Base-by-base conservation (phyloP, 306 rosid species). In the Cyamopsis tetragonoloba region DNA sequence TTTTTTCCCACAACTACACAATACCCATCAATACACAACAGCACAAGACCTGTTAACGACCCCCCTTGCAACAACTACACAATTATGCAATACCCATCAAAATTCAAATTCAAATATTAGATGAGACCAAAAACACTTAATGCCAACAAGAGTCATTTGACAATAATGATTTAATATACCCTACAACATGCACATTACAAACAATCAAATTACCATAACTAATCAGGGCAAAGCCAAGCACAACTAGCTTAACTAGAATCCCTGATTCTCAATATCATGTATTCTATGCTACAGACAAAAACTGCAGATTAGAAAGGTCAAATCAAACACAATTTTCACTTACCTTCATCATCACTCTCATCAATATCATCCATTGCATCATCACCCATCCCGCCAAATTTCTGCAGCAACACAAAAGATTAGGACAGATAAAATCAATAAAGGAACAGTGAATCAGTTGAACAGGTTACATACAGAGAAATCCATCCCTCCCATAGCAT, bases 401-500 rank as follows among this genome's bases (percentile, higher is more conserved):
- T 90, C 99, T 93, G 86, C 82, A 85, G 28, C 12, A 71, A n/a
- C 30, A 44, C 6, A 6, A 47, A 12, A 3, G 38, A 55, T 34
- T 42, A 62, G 19, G 11, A 46, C 49, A 51, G 39, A 26, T 46
- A 55, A 62, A 18, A 66, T 14, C 5, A 26, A 8, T 15, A 56
- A 24, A 13, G 37, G 17, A 68, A 53, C 41, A 20, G 2, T 56
- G 42, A 62, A 60, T 24, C 71, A 64, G 42, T 22, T 22, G 22
- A 43, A 50, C 66, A 54, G 13, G 5, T 50, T 57, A 75, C 99
- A 62, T 81, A 93, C 99, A 79, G 95, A 93, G 82, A 93, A 90
- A 75, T 93, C 99, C 99, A 93, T 90, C 38, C 95, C 98, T 43
- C 91, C 96, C 71, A 87, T 32, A 7, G 38, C 82, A 41, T 71